Percentiles rank a stretch among this genome's conserved stretches.
These are phyloP conservation scores for Sugiyamaella smithiae DNA, from an alignment of 805 yeast species.

Conservation along the genomic window DNA sequence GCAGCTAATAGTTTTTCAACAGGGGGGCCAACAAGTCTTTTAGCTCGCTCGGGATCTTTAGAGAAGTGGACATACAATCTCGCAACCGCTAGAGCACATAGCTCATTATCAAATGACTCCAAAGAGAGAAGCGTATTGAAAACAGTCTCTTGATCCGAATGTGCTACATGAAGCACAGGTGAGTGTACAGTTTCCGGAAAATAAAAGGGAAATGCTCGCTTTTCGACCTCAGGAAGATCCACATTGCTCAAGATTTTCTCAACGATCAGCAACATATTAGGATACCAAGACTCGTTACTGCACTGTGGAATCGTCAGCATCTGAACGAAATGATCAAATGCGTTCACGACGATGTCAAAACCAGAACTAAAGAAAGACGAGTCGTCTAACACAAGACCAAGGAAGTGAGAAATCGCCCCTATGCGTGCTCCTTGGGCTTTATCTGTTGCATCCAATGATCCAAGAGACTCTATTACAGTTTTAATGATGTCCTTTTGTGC, in stretches of 20 bases:
- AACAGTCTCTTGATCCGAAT: conserved; percentile 33
- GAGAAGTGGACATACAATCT: conserved; percentile 55
- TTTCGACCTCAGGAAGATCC: conserved; percentile 47
- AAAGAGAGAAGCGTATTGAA: conserved; percentile 45
- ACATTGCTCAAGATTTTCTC: conserved; percentile 54
- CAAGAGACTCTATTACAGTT: conserved; percentile 14
- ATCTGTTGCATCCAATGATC: conserved; percentile 13
- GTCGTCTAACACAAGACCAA: conserved; percentile 28
- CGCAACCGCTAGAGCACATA: conserved; percentile 53
- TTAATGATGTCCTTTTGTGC: conserved; percentile 16
- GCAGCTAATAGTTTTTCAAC: conserved; percentile 47
- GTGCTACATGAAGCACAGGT: conserved; percentile 25
- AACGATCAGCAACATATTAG: conserved; percentile 52
- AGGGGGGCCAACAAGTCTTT: conserved; percentile 43
- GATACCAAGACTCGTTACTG: conserved; percentile 49
- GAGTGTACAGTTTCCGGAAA: conserved; percentile 12
- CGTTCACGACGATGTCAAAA: conserved; percentile 15
- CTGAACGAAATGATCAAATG: conserved; percentile 19
- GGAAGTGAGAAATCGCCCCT: conserved; percentile 23
- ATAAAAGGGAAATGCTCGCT: conserved; percentile 28
- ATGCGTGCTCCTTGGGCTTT: conserved; percentile 11
- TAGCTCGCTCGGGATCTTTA: conserved; percentile 41
- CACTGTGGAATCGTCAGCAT: conserved; percentile 19
- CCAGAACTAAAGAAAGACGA: conserved; percentile 20
- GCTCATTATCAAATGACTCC: conserved; percentile 41